Evolutionary conservation across 108 stramenopile genomes (phyloP).

Genomic region (Thalassiosira profunda): DNA sequence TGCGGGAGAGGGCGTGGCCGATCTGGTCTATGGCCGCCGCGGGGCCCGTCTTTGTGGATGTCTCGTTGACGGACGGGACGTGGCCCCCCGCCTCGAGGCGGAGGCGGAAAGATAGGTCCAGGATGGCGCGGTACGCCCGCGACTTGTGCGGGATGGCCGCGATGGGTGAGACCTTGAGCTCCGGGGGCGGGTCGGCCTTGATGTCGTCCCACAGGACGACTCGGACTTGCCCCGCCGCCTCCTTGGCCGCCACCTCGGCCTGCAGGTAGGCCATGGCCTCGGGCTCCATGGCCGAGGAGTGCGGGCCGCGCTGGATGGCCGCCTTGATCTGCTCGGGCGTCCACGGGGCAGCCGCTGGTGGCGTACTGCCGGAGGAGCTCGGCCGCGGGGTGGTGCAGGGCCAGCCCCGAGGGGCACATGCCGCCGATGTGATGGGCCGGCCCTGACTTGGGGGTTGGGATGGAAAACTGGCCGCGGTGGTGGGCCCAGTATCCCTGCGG

Average conservation of each 20-base stretch:
- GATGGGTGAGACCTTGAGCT: constrained; percentile 26
- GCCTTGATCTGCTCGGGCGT: constrained; percentile 5
- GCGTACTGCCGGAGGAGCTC: constrained; percentile 9
- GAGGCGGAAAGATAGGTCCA: constrained; percentile 16
- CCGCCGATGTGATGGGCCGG: neutral
- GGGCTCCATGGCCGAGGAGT: constrained; percentile 6
- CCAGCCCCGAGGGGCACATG: constrained; percentile 20
- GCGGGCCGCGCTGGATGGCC: constrained; percentile 14
- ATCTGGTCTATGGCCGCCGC: constrained; percentile 12
- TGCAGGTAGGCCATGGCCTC: constrained; percentile 14
- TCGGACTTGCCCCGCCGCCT: neutral
- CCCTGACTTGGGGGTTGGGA: neutral
- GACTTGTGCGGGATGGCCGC: constrained; percentile 25
- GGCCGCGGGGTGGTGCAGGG: constrained; percentile 16
- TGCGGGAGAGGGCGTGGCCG: constrained; percentile 7
- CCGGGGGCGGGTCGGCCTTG: neutral
- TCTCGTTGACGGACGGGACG: constrained; percentile 17
- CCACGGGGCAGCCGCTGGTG: constrained; percentile 27
- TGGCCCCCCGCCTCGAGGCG: neutral
- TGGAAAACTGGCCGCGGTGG: neutral
- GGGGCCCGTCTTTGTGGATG: neutral
- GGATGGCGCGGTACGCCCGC: constrained; percentile 8
- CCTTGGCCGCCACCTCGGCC: constrained; percentile 9
- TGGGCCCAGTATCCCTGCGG: neutral
- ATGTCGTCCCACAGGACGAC: constrained; percentile 25